Conservation (phyloP, 768 basidiomycete genomes). For the Butyriboletus loyo region DNA sequence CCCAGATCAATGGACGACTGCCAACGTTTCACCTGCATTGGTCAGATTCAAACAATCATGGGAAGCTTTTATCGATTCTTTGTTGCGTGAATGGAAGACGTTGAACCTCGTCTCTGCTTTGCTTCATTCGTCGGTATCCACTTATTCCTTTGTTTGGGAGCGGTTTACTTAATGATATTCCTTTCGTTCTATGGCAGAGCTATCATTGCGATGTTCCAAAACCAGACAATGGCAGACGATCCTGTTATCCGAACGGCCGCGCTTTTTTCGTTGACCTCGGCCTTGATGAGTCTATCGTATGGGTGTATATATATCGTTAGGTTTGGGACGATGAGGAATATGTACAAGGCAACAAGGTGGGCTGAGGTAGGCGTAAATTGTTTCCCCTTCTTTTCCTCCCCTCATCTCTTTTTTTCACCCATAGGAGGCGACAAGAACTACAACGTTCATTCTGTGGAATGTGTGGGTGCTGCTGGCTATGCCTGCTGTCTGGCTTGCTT, state of each 20-base stretch:
- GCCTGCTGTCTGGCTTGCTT: slow-evolving; percentile 70
- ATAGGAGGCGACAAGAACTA: slow-evolving; percentile 57
- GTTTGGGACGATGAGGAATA: slow-evolving; percentile 69
- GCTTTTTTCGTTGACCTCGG: slow-evolving; percentile 61
- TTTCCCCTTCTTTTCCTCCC: background rate
- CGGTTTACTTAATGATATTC: background rate
- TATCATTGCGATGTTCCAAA: slow-evolving; percentile 69
- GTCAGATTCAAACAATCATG: slow-evolving; percentile 62
- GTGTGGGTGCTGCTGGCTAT: slow-evolving; percentile 67
- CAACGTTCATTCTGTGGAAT: slow-evolving; percentile 55
- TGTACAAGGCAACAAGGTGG: slow-evolving; percentile 70
- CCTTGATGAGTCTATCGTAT: slow-evolving; percentile 67
- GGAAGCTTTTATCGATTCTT: slow-evolving; percentile 69
- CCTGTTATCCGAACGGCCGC: slow-evolving; percentile 62
- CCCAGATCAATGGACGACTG: slow-evolving; percentile 49
- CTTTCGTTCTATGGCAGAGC: slow-evolving; percentile 39
- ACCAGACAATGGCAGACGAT: slow-evolving; percentile 46
- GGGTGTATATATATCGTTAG: slow-evolving; percentile 73
- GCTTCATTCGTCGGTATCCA: slow-evolving; percentile 41
- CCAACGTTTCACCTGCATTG: slow-evolving; percentile 59
- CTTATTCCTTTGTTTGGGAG: background rate
- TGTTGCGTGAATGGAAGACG: slow-evolving; percentile 76
- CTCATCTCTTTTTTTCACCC: background rate
- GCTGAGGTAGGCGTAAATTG: slow-evolving; percentile 49
- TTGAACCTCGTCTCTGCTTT: slow-evolving; percentile 71